phyloP scores from a whole-genome alignment of 768 basidiomycete species.

The Leccinum subgranulosum region DNA sequence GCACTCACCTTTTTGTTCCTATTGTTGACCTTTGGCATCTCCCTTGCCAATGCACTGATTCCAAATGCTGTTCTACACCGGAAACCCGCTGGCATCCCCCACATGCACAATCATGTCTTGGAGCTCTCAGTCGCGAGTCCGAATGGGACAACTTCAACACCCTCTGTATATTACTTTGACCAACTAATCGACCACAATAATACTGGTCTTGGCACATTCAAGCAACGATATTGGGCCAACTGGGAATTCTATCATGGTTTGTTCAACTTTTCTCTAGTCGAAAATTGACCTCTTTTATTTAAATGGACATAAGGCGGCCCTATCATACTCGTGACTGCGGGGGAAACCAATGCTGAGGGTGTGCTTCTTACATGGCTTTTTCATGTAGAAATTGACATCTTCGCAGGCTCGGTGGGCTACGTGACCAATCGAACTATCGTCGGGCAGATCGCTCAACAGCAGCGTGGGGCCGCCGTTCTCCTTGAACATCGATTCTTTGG shows the following conservation, averaged over 20 bases:
- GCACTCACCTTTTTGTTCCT: background rate
- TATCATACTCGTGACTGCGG: conserved; percentile 48
- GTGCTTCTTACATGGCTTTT: background rate
- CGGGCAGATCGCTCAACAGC: conserved; percentile 62
- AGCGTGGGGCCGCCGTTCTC: conserved; percentile 59
- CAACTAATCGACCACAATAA: conserved; percentile 45
- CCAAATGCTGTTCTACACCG: conserved; percentile 21
- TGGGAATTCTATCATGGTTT: conserved; percentile 64
- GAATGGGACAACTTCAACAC: conserved; percentile 22
- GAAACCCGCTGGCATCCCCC: conserved; percentile 11
- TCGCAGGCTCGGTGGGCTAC: conserved; percentile 40
- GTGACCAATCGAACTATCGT: conserved; percentile 63
- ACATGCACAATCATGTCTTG: conserved; percentile 2
- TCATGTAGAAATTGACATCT: background rate
- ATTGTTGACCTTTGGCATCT: conserved; percentile 6
- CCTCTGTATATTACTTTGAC: conserved; percentile 30
- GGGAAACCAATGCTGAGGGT: conserved; percentile 57
- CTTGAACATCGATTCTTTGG: conserved; percentile 78
- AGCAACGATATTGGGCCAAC: conserved; percentile 71
- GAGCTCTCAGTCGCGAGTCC: conserved; percentile 12
- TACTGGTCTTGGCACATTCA: conserved; percentile 66
- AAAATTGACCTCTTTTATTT: background rate
- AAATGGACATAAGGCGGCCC: conserved; percentile 21
- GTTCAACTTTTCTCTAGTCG: background rate
- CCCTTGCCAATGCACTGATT: conserved; percentile 18